These are phyloP conservation scores for Isatis lusitanica DNA, from an alignment of 441 rosid genomes.

Conservation along the genomic window DNA sequence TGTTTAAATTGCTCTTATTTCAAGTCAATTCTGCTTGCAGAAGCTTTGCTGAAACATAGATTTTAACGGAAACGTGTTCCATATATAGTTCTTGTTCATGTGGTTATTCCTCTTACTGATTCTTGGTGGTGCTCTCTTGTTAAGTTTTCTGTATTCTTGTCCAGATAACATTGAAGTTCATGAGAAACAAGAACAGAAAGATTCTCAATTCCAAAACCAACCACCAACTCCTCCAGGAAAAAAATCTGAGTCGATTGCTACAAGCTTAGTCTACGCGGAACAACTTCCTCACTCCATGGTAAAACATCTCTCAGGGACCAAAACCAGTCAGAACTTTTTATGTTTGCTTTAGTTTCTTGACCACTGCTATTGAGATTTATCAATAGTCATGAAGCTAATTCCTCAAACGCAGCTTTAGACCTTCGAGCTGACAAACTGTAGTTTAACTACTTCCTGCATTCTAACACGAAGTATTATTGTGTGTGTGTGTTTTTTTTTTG, in stretches of 20 bases:
- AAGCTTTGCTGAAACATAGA: background rate
- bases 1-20: background rate
- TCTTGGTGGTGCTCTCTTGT: slow-evolving; percentile 19
- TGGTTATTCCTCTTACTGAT: slow-evolving; percentile 7
- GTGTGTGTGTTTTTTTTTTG: no score
- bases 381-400: background rate
- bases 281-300: slow-evolving; percentile 33
- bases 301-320: background rate
- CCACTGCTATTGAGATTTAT: background rate
- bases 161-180: slow-evolving; percentile 19
- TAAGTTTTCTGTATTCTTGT: slow-evolving; percentile 24
- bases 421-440: background rate
- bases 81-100: background rate
- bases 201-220: slow-evolving; percentile 27
- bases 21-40: background rate
- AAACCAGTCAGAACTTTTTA: background rate
- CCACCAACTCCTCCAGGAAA: slow-evolving; percentile 11
- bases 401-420: background rate
- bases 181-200: slow-evolving; percentile 30
- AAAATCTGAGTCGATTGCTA: slow-evolving; percentile 1
- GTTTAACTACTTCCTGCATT: background rate
- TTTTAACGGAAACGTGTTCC: background rate
- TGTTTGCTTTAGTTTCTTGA: slow-evolving; percentile 2
- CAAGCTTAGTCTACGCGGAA: slow-evolving; percentile 13
- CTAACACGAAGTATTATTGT: background rate